These are phyloP conservation scores for Trichopus zeylanicus DNA, from an alignment of 116 monocot genomes.

Conservation along the genomic window DNA sequence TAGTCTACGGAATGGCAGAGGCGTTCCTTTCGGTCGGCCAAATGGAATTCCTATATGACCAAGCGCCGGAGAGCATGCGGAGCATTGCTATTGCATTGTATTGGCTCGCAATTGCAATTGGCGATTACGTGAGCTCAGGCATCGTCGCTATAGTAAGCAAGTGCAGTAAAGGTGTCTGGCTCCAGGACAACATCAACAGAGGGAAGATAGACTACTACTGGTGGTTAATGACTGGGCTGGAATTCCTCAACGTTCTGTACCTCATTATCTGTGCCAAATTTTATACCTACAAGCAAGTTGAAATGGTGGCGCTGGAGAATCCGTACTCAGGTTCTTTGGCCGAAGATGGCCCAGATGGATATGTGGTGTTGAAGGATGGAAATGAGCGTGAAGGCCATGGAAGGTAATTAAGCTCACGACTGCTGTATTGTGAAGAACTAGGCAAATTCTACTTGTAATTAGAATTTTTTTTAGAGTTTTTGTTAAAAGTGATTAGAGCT, in stretches of 20 bases:
- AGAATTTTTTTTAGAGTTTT: too few species aligned
- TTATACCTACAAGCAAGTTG: constrained; percentile 22
- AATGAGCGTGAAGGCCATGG: too few species aligned
- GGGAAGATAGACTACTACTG: constrained; percentile 38
- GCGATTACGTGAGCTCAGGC: constrained; percentile 50
- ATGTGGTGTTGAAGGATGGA: too few species aligned
- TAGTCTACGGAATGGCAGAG: constrained; percentile 58
- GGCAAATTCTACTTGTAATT: too few species aligned
- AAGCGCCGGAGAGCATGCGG: constrained; percentile 87
- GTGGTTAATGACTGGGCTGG: constrained; percentile 28
- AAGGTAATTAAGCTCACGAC: too few species aligned
- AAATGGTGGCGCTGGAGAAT: background rate
- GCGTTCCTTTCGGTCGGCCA: constrained; percentile 66
- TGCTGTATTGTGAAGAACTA: too few species aligned
- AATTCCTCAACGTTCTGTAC: constrained; percentile 30
- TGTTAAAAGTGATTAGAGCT: too few species aligned
- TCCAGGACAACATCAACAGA: constrained; percentile 35
- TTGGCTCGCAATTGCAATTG: constrained; percentile 41
- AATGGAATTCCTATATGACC: constrained; percentile 84
- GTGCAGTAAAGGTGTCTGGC: constrained; percentile 39
- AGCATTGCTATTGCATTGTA: constrained; percentile 63
- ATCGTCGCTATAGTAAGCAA: constrained; percentile 37
- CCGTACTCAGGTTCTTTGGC: background rate
- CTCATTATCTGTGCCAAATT: constrained; percentile 8
- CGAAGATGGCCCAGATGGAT: too few species aligned